Conservation (phyloP, 306 rosid species). For the Malus orientalis region DNA sequence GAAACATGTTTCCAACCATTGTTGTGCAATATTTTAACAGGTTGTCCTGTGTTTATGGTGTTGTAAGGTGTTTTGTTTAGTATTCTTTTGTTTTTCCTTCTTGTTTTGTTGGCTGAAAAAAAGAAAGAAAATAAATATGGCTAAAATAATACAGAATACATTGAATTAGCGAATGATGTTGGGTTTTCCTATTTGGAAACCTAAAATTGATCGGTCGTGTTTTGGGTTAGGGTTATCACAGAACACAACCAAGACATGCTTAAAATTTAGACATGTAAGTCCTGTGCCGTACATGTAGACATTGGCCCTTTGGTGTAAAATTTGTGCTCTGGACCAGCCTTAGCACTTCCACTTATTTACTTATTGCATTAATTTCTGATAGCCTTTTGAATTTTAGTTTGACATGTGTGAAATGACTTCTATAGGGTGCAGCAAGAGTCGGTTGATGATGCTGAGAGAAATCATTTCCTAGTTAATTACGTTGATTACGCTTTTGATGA, state of each 20-base stretch:
- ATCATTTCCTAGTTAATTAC: slow-evolving; percentile 87
- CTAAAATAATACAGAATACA: background rate
- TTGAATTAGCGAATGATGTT: background rate
- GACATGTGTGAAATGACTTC: slow-evolving; percentile 11
- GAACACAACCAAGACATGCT: background rate
- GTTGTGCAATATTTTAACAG: background rate
- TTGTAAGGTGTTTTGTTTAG: background rate
- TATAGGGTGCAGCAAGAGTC: slow-evolving; percentile 99
- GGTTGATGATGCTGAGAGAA: slow-evolving; percentile 91
- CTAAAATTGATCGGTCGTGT: background rate
- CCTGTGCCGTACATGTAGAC: background rate
- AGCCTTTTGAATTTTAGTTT: slow-evolving; percentile 8
- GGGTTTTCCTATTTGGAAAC: background rate
- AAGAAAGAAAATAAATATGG: background rate
- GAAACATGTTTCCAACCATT: background rate
- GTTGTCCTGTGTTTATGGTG: background rate
- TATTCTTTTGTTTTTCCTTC: background rate
- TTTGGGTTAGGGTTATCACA: background rate
- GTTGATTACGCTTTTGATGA: slow-evolving; percentile 97
- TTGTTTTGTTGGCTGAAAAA: background rate
- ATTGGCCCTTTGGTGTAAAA: background rate
- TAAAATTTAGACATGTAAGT: background rate
- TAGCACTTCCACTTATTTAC: background rate
- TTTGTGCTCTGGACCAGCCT: background rate
- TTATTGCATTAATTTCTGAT: slow-evolving; percentile 3